A percentile compares a stretch with the other conserved stretches of the same genome.
Conservation (phyloP, 352 stramenopile genomes). For the Phytophthora sp. region DNA sequence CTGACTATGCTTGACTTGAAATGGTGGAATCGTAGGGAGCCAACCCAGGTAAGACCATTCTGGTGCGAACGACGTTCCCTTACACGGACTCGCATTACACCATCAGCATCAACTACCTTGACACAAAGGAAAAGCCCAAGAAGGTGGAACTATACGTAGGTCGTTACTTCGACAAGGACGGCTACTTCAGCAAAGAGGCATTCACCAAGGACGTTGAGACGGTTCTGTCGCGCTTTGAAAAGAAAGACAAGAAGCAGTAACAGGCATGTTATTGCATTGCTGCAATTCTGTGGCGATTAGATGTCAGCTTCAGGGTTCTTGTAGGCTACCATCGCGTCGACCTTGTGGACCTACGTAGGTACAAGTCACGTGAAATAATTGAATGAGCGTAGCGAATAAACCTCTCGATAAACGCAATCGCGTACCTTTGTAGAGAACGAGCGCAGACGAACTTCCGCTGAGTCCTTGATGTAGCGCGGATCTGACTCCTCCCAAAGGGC, state of each 20-base stretch:
- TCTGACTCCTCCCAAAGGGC: conserved; percentile 98
- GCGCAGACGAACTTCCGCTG: conserved; percentile 96
- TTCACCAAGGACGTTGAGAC: conserved; percentile 75
- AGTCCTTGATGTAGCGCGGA: conserved; percentile 97
- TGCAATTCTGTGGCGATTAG: conserved; percentile 40
- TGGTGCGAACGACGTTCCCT: conserved; percentile 76
- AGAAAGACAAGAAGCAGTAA: conserved; percentile 77
- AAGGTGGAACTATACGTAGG: conserved; percentile 83
- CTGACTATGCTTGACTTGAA: conserved; percentile 2
- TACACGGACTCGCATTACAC: conserved; percentile 80
- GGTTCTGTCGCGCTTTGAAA: conserved; percentile 70
- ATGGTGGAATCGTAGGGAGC: conserved; percentile 37
- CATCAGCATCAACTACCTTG: conserved; percentile 58
- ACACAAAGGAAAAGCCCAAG: conserved; percentile 43
- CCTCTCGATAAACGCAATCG: conserved; percentile 3
- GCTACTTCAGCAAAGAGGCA: conserved; percentile 81
- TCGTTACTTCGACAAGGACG: conserved; percentile 87
- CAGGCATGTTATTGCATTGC: conserved; percentile 24
- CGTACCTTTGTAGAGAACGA: conserved; percentile 97
- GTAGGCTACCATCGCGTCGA: conserved; percentile 98
- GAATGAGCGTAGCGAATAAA: conserved; percentile 19
- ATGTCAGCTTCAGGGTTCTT: conserved; percentile 90
- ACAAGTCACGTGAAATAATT: conserved; percentile 23
- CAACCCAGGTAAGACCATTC: conserved; percentile 38
- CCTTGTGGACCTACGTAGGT: conserved; percentile 94